A percentile compares a stretch with the other conserved stretches of the same genome.
Conservation (phyloP, 139 green algal genomes). For the Picochlorum costavermella region DNA sequence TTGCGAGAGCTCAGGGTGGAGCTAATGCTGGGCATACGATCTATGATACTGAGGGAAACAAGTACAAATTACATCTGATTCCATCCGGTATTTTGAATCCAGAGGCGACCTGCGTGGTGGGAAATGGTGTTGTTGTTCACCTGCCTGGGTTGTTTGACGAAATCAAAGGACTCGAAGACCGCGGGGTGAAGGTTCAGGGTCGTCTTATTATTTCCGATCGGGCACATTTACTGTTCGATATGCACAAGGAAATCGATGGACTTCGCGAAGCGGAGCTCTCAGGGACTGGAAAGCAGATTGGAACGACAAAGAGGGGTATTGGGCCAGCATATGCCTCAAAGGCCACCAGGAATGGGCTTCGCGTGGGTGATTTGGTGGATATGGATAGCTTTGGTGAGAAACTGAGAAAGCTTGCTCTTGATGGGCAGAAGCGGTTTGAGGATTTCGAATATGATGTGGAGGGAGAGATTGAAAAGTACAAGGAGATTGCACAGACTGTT, state of each 20-base stretch:
- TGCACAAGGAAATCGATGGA: conserved; percentile 97
- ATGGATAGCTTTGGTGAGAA: conserved; percentile 58
- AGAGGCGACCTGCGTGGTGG: conserved; percentile 83
- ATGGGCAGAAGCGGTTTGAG: conserved; percentile 67
- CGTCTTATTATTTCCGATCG: conserved; percentile 74
- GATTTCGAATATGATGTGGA: conserved; percentile 78
- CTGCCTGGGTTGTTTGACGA: conserved; percentile 91
- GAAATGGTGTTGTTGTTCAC: conserved; percentile 96
- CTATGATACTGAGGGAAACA: conserved; percentile 90
- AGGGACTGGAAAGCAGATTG: conserved; percentile 75
- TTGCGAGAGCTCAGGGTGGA: conserved; percentile 88
- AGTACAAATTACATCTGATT: conserved; percentile 96
- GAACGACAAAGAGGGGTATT: conserved; percentile 97
- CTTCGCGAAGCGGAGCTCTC: conserved; percentile 84
- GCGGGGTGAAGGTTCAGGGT: conserved; percentile 37
- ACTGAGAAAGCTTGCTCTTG: conserved; percentile 56
- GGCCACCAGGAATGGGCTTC: conserved; percentile 86
- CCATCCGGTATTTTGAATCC: conserved; percentile 94
- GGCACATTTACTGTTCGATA: conserved; percentile 96
- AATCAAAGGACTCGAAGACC: conserved; percentile 47
- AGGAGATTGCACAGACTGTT: conserved; percentile 44
- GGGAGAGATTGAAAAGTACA: conserved; percentile 73
- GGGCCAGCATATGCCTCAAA: conserved; percentile 94
- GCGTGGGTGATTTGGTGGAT: conserved; percentile 79
- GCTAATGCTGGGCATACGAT: conserved; percentile 99